Conservation (phyloP, 495 filamentous ascomycete species). For the Tuber calosporum region DNA sequence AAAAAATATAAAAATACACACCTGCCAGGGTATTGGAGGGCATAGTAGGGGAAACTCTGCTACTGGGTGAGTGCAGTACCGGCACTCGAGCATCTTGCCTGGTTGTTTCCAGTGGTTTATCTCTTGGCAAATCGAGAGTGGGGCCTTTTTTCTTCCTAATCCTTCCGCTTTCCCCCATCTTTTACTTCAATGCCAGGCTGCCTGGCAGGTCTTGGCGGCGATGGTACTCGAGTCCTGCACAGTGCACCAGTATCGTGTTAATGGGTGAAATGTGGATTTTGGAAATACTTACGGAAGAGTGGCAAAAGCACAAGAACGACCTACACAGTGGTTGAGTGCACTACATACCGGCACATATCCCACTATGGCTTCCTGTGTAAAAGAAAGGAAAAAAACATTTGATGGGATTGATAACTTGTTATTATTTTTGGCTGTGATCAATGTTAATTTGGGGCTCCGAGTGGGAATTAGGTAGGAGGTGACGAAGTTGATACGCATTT, state of each 20-base stretch:
- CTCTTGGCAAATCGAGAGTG: background rate
- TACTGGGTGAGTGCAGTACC: background rate
- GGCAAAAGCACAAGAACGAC: background rate
- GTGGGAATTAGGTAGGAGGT: constrained; percentile 17
- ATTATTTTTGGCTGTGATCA: background rate
- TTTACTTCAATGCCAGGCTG: background rate
- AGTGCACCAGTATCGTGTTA: background rate
- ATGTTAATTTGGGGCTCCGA: constrained; percentile 31
- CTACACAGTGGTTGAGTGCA: constrained; percentile 1
- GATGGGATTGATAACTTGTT: background rate
- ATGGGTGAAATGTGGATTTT: background rate
- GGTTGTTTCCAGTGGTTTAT: background rate
- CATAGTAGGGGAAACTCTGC: background rate
- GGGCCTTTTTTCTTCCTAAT: too few relatives aligned
- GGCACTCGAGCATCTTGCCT: background rate
- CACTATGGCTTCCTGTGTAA: background rate
- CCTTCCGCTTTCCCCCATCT: too few relatives aligned
- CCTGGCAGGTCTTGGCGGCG: background rate
- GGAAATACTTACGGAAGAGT: background rate
- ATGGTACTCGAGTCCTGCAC: background rate
- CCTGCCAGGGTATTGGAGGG: background rate
- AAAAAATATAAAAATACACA: background rate
- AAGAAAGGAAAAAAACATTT: background rate
- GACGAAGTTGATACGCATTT: constrained; percentile 25
- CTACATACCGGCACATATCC: constrained; percentile 1